These are phyloP conservation scores for Elsinoe necatrix DNA, from an alignment of 2,329 filamentous ascomycete genomes.

Conservation along the genomic window DNA sequence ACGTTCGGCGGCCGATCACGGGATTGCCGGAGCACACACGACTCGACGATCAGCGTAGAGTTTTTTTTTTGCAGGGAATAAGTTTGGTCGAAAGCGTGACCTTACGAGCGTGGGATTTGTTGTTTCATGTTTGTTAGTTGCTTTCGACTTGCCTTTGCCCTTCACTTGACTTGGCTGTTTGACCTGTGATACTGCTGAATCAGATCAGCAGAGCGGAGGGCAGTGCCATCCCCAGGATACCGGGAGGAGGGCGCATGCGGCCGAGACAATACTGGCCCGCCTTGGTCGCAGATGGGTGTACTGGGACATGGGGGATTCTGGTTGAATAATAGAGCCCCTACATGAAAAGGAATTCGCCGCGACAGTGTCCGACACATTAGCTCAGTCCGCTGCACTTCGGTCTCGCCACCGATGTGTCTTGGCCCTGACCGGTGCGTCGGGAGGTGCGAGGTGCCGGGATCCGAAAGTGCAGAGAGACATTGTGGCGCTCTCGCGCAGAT, in stretches of 20 bases:
- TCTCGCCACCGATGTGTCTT: neutral
- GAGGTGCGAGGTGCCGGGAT: neutral
- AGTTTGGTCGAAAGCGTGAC: neutral
- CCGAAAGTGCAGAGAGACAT: neutral
- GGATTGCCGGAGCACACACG: too few relatives aligned
- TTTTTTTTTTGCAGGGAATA: too few relatives aligned
- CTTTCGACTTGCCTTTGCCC: too few relatives aligned
- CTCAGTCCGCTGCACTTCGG: neutral
- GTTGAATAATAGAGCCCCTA: too few relatives aligned
- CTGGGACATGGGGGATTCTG: too few relatives aligned
- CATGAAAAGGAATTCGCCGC: too few relatives aligned
- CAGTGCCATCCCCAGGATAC: too few relatives aligned
- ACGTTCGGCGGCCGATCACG: too few relatives aligned
- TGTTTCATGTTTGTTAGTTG: neutral
- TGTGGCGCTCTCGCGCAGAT: neutral
- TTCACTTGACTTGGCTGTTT: too few relatives aligned
- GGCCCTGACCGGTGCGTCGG: neutral
- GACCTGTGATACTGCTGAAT: too few relatives aligned
- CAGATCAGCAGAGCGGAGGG: too few relatives aligned
- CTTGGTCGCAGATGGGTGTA: neutral
- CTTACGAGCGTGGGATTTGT: neutral
- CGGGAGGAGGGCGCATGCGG: neutral
- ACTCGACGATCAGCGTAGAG: neutral
- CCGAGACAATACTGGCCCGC: neutral
- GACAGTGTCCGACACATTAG: neutral